Percentiles rank a stretch among this genome's conserved stretches.
phyloP scores from a whole-genome alignment of 2,329 filamentous ascomycete species.

The Sarocladium strictum region DNA sequence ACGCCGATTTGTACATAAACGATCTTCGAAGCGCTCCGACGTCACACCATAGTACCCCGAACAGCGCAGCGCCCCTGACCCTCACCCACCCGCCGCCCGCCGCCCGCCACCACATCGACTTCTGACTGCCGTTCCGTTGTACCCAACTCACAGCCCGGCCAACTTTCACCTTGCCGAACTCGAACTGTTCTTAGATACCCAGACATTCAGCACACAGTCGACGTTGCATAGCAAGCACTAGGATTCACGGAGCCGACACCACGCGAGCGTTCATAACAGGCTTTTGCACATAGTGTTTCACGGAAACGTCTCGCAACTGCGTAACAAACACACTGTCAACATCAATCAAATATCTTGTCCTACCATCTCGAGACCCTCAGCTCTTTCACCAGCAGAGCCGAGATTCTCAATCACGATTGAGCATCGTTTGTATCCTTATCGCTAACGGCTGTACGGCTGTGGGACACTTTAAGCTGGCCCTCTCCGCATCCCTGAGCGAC shows the following conservation, averaged over 20 bases:
- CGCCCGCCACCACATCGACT: not conserved
- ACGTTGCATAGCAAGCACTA: too few species aligned
- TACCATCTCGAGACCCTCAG: not conserved
- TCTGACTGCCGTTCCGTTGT: too few species aligned
- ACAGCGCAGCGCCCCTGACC: not conserved
- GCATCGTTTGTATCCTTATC: too few species aligned
- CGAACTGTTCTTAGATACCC: too few species aligned
- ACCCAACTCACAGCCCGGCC: too few species aligned
- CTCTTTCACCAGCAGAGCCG: not conserved
- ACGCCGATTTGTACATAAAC: conserved; percentile 3
- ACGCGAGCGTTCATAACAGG: not conserved
- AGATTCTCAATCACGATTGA: too few species aligned
- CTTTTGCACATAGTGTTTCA: not conserved
- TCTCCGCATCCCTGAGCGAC: too few species aligned
- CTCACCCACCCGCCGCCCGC: not conserved
- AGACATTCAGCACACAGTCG: too few species aligned
- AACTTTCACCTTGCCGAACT: too few species aligned
- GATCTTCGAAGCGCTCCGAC: not conserved
- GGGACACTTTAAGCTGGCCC: too few species aligned
- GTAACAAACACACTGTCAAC: not conserved
- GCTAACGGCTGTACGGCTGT: too few species aligned
- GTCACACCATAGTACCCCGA: not conserved
- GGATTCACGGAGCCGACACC: too few species aligned
- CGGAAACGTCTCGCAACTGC: conserved; percentile 7
- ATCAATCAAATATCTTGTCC: not conserved